Conservation (phyloP, 129 eudicot genomes). For the Ambrosia artemisiifolia region DNA sequence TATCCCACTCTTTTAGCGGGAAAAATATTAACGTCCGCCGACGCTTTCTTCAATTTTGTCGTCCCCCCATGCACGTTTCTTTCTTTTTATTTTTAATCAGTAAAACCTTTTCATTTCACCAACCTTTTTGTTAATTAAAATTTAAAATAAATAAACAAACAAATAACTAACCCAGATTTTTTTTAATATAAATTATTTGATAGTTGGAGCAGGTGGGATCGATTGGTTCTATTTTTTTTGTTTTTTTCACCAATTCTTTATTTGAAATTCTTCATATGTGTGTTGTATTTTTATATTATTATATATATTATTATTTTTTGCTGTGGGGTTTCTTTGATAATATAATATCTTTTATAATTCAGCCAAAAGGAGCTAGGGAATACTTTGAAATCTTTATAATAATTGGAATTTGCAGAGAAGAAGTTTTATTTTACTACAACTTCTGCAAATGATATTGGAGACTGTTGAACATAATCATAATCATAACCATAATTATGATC, state of each 20-base stretch:
- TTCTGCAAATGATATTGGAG: slow-evolving; percentile 30
- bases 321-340: slow-evolving; percentile 27
- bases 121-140: slow-evolving; percentile 13
- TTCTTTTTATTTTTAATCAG: slow-evolving; percentile 5
- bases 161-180: background rate
- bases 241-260: too few species aligned
- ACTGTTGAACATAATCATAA: slow-evolving; percentile 21
- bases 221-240: slow-evolving; percentile 24
- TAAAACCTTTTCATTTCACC: slow-evolving; percentile 19
- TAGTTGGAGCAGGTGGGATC: slow-evolving; percentile 65
- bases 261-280: background rate
- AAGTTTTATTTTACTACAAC: slow-evolving; percentile 1
- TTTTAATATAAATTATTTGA: slow-evolving; percentile 24
- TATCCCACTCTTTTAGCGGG: slow-evolving; percentile 37
- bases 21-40: slow-evolving; percentile 38
- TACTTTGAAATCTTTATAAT: slow-evolving; percentile 32
- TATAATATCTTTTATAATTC: slow-evolving; percentile 19
- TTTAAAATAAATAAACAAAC: background rate
- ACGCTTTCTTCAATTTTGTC: slow-evolving; percentile 33
- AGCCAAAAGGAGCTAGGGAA: background rate
- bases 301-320: slow-evolving; percentile 18
- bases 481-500: too few species aligned
- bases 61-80: background rate
- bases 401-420: slow-evolving; percentile 19
- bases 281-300: slow-evolving; percentile 36